A percentile compares a stretch with the other conserved stretches of the same genome.
These are phyloP conservation scores for Penicillium sp. DNA, from an alignment of 2,329 filamentous ascomycete species.

Conservation along the genomic window DNA sequence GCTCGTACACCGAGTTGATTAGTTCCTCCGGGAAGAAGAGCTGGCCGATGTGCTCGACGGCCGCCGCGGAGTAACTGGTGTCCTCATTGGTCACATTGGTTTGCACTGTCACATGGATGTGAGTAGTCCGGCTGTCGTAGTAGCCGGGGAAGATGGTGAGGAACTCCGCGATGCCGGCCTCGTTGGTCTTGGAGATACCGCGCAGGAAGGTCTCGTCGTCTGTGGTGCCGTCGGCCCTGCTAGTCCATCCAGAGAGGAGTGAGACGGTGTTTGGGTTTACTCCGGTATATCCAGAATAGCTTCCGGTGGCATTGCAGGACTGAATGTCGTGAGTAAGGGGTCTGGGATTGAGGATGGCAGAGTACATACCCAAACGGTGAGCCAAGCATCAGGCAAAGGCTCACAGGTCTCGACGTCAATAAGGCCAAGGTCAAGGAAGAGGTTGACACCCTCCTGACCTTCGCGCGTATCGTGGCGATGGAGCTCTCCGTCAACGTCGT, in stretches of 20 bases:
- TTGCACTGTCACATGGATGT: slow-evolving; percentile 12
- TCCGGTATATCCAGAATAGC: slow-evolving; percentile 12
- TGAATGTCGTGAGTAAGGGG: slow-evolving; percentile 5
- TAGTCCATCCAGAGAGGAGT: slow-evolving; percentile 4
- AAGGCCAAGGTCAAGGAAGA: slow-evolving; percentile 6
- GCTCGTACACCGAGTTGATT: slow-evolving; percentile 10
- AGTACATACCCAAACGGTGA: no score
- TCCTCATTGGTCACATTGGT: slow-evolving; percentile 6
- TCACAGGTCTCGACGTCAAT: slow-evolving; percentile 13
- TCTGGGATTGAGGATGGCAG: no score
- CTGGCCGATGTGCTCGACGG: slow-evolving; percentile 10
- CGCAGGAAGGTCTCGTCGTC: slow-evolving; percentile 14
- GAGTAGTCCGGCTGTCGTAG: slow-evolving; percentile 10
- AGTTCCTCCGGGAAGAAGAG: slow-evolving; percentile 12
- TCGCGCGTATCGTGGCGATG: slow-evolving; percentile 12
- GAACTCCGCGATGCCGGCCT: slow-evolving; percentile 9
- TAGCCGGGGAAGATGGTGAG: slow-evolving; percentile 11
- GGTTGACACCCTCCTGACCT: slow-evolving; percentile 6
- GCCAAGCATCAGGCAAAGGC: slow-evolving; percentile 11
- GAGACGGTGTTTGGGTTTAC: no score
- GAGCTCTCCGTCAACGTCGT: slow-evolving; percentile 12
- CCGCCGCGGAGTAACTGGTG: slow-evolving; percentile 7
- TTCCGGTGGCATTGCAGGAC: slow-evolving; percentile 12
- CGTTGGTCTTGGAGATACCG: slow-evolving; percentile 8
- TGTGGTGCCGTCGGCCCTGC: slow-evolving; percentile 5